Evolutionary conservation across 1,284 basidiomycete genomes (phyloP).

Genomic region (Ustilago esculenta): DNA sequence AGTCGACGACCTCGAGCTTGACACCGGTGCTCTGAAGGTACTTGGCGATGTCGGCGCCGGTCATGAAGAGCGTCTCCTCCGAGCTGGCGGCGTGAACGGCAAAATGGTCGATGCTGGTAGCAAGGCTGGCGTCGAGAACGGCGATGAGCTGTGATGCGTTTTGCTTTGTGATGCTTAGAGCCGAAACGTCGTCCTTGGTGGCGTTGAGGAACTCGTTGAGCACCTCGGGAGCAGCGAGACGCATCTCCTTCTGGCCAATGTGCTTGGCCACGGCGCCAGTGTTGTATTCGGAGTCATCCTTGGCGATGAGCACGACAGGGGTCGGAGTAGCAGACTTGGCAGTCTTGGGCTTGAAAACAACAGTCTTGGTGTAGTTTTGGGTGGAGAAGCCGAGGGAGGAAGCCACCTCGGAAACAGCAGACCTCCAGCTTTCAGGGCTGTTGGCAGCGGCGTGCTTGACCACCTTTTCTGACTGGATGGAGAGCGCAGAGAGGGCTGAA

Average conservation of each 20-base stretch:
- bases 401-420: conserved; percentile 45
- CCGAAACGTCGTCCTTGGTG: conserved; percentile 79
- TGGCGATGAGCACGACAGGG: conserved; percentile 85
- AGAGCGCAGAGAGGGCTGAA: conserved; percentile 51
- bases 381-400: conserved; percentile 31
- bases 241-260: conserved; percentile 86
- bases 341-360: conserved; percentile 90
- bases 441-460: conserved; percentile 55
- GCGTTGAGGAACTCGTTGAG: conserved; percentile 83
- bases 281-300: conserved; percentile 80
- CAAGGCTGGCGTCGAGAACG: conserved; percentile 55
- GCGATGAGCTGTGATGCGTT: conserved; percentile 57
- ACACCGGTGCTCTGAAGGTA: conserved; percentile 61
- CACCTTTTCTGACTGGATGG: conserved; percentile 48
- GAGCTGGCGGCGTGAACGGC: conserved; percentile 60
- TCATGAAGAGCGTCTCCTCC: conserved; percentile 62
- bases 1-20: conserved; percentile 57
- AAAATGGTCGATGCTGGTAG: conserved; percentile 48
- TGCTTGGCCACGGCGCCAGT: conserved; percentile 78
- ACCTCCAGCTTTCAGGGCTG: conserved; percentile 52
- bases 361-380: conserved; percentile 72
- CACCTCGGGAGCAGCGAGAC: conserved; percentile 87
- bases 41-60: conserved; percentile 54
- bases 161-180: conserved; percentile 54
- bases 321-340: conserved; percentile 84